Evolutionary conservation across 148 eudicot species (phyloP), one percentile per base, ranked within the genome.

Genomic region (Rhododendron mucronatum): DNA sequence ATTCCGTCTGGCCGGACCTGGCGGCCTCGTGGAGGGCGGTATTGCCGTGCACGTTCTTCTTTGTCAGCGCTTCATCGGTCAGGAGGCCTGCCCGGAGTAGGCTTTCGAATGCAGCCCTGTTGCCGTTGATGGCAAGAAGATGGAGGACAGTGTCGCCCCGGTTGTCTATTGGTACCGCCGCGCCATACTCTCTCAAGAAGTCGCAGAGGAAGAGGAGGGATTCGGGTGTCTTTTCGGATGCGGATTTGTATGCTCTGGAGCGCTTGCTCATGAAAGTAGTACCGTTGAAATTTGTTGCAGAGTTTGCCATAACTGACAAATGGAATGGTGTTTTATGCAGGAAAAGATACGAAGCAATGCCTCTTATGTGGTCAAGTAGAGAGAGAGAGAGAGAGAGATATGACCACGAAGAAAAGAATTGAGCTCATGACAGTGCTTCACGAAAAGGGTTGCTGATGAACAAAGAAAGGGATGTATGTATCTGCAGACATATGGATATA

Each of bases 21-120:
- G 83, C 83, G 1, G 83, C 83, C 55, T 53, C 83, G 41, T 81
- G 83, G 20, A 81, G 83, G 15, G 83, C 69, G 28, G 83, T 30
- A 3, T 81, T 37, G 44, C 83, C 65, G 7, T 21, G 30, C 1
- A 12, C 21, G 33, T 59, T 59, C 65, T 59, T 59, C 65, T 7
- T 59, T 1, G n/a, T 20, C n/a, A 59, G 65, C 21, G 18, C 5
- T 14, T 59, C 65, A 0, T 16, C 65, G 7, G 65, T 59, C 26
- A 59, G 8, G n/a, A 59, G 65, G 23, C 65, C 65, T 18, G 21
- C 23, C 65, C 7, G 23, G 18, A 59, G 2, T 4, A 59, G 65
- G 65, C n/a, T 16, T 5, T 59, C 23, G 1, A 59, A 15, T 1
- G 65, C 65, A 4, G 7, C 8, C 18, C 7, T 4, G n/a, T 59